Base-by-base conservation (phyloP, 345 rosid species). In the Schrenkiella parvula region DNA sequence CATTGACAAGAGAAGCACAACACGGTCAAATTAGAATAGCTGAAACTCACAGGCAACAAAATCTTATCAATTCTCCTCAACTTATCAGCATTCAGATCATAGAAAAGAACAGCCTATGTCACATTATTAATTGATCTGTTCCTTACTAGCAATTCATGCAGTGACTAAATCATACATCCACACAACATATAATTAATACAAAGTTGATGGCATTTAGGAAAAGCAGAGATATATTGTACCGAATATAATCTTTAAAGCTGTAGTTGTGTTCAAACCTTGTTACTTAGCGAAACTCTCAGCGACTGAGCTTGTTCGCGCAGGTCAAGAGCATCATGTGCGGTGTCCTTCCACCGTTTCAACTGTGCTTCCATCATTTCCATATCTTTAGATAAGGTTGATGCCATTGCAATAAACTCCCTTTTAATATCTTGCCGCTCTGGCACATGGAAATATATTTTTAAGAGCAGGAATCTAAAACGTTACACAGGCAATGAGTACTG, bases 291-390 rank as follows among this genome's bases (percentile, higher is more conserved):
- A 53, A 81, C 76, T 80, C 79, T 84, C 58, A 89, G 81, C 39
- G 85, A 74, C 50, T 79, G 78, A 48, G 90, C 83, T 87, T 91
- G 79, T 77, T 87, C 85, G 74, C 78, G 93, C 80, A 88, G 77
- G 51, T 89, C 81, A 66, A 80, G 72, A 32, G 91, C 89, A 81
- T 95, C 96, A 48, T 86, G 81, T 18, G 99, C 95, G 56, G 84
- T 84, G 72, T 83, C 86, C 86, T 89, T 91, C 97, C 99, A 91
- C 51, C 89, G 86, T 29, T 86, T 91, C 84, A 95, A 70, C 80
- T 91, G 99, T 39, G 82, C 73, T 83, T 91, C 95, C 97, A 95
- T 95, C 90, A 88, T 88, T 64, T 82, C 86, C 93, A 95, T 83
- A 83, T 91, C 99, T 77, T 87, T 95, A 4, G 95, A 91, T 79